Conservation (phyloP, 1,284 basidiomycete species). For the Cryptococcus wingfieldii region DNA sequence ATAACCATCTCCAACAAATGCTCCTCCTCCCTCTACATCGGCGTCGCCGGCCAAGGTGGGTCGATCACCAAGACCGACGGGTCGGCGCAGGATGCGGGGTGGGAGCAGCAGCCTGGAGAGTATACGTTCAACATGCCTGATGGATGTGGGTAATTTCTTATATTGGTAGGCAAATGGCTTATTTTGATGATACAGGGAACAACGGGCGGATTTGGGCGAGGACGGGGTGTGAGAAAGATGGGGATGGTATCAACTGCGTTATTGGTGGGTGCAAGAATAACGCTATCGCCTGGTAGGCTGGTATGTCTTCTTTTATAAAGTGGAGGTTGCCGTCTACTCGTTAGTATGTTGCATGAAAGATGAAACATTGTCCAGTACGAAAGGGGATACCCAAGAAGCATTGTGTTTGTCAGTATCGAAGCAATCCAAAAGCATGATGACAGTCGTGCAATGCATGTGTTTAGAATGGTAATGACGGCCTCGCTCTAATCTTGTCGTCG, state of each 20-base stretch:
- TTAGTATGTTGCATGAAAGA: too few species aligned
- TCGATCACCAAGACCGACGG: slow-evolving; percentile 2
- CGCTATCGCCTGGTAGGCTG: slow-evolving; percentile 16
- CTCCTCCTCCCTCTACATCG: slow-evolving; percentile 16
- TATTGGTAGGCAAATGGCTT: not conserved
- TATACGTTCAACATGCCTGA: slow-evolving; percentile 16
- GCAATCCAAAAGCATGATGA: too few species aligned
- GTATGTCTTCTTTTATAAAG: not conserved
- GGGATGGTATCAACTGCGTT: slow-evolving; percentile 10
- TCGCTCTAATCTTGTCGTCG: slow-evolving; percentile 18
- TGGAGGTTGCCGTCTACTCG: too few species aligned
- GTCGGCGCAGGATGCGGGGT: slow-evolving; percentile 8
- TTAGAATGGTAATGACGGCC: slow-evolving; percentile 35
- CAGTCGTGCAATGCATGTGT: not conserved
- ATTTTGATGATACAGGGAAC: slow-evolving; percentile 5
- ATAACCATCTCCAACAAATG: slow-evolving; percentile 21
- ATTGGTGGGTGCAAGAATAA: slow-evolving; percentile 15
- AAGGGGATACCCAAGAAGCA: too few species aligned
- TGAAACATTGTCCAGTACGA: too few species aligned
- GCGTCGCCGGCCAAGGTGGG: slow-evolving; percentile 4
- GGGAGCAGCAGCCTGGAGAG: slow-evolving; percentile 6
- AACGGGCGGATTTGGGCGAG: slow-evolving; percentile 16
- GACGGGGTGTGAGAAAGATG: slow-evolving; percentile 19
- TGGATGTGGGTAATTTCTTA: slow-evolving; percentile 11
- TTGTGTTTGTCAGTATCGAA: too few species aligned